Evolutionary conservation across 352 stramenopile species (phyloP), one percentile per base, ranked within the genome.

Genomic region (Pythium brachiatum): DNA sequence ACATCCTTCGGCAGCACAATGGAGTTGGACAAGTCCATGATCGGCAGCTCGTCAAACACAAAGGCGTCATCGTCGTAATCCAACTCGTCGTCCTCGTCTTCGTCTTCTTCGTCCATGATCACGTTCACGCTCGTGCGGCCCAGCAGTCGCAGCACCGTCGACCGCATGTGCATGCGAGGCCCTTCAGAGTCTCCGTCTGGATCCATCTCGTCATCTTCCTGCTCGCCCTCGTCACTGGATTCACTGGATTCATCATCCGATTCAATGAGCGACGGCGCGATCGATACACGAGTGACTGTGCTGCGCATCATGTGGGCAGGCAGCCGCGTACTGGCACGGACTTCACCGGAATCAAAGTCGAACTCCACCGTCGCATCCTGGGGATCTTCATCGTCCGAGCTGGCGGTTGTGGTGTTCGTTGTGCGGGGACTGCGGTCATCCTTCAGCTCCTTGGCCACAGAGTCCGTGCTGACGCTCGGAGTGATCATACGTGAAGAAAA

Each of bases 101-200:
- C 66, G 18, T 72, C 66, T 9, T 72, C 66, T 7, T 60, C 66
- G 34, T 72, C 66, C 66, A 72, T 72, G 36, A 72, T 60, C 31
- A 72, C 66, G 25, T 72, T 72, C 6, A 68, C 60, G 46, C 66
- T 72, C n/a, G 61, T 46, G 15, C 66, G 53, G 2, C 60, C 16
- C 8, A 72, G 47, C 7, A 72, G 31, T 12, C 55, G 47, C 9
- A 47, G 62, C 21, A 72, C 54, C 7, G 66, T 72, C 2, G 20
- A 7, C 0, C 66, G 60, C 27, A 72, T 25, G 1, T 55, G 6
- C 38, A 72, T 53, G 26, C 66, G 66, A 13, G 60, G 59, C 2
- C 50, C 56, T 9, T 72, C 66, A 7, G 53, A 32, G 16, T 55
- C 60, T 29, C 51, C 44, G 41, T 72, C 66, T 1, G 65, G 65